Conservation (phyloP, 768 basidiomycete species). For the Mycena kentingensis region DNA sequence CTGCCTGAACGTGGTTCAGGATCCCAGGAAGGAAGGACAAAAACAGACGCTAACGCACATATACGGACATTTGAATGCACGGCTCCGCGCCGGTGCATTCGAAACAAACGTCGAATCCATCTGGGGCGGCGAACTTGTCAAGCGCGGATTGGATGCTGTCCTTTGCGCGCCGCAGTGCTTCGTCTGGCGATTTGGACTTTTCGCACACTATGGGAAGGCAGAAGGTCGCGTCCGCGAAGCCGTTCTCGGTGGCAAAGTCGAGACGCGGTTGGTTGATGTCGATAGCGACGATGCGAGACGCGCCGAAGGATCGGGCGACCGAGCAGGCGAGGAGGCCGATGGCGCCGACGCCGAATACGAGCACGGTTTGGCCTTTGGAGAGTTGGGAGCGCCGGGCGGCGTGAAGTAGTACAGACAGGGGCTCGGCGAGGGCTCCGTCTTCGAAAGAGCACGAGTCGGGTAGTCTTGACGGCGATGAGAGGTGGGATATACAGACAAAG, state of each 20-base stretch:
- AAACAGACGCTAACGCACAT: constrained; percentile 56
- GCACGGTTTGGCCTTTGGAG: constrained; percentile 63
- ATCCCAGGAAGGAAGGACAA: not conserved
- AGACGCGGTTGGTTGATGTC: constrained; percentile 87
- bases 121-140: constrained; percentile 54
- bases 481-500: constrained; percentile 5
- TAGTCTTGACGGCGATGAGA: constrained; percentile 46
- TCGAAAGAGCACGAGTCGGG: constrained; percentile 78
- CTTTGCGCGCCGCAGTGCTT: constrained; percentile 61
- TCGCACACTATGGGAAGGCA: constrained; percentile 56
- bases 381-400: constrained; percentile 50
- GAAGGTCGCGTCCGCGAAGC: constrained; percentile 74
- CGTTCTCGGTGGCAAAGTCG: constrained; percentile 72
- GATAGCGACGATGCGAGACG: constrained; percentile 68
- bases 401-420: constrained; percentile 86
- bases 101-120: constrained; percentile 91
- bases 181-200: constrained; percentile 55
- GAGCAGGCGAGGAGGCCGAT: constrained; percentile 91
- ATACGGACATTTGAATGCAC: constrained; percentile 88
- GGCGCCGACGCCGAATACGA: constrained; percentile 90
- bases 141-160: constrained; percentile 56
- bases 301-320: constrained; percentile 72
- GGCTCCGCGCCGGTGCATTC: constrained; percentile 95
- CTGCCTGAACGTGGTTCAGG: constrained; percentile 52
- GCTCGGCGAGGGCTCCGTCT: constrained; percentile 88